Conservation (phyloP, 2,329 filamentous ascomycete species). For the Diplodia corticola region DNA sequence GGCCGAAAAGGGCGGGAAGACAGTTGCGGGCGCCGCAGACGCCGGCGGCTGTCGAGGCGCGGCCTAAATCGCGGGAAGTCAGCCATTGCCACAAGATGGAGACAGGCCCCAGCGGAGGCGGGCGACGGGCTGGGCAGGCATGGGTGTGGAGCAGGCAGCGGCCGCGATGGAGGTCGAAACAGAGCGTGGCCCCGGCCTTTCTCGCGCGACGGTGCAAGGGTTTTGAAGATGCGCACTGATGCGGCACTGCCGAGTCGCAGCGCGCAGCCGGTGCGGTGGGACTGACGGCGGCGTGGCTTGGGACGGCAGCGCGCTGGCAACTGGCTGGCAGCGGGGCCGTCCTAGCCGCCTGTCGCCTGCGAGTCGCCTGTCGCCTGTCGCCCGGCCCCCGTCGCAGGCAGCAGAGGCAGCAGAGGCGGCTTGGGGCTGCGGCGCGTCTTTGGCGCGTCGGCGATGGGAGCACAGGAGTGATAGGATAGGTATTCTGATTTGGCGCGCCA, state of each 20-base stretch:
- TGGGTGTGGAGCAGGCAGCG: not conserved
- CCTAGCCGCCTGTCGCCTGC: conserved; percentile 2
- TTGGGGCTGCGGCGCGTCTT: conserved; percentile 6
- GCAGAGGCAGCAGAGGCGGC: conserved; percentile 13
- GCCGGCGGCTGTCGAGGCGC: not conserved
- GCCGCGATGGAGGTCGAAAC: conserved; percentile 18
- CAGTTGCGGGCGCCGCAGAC: conserved; percentile 1
- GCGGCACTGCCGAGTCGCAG: conserved; percentile 6
- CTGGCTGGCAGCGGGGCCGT: conserved; percentile 2
- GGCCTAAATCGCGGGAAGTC: conserved; percentile 5
- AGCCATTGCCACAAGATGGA: not conserved
- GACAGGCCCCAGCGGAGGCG: conserved; percentile 1
- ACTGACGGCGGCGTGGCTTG: not conserved
- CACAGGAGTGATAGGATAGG: conserved; percentile 10
- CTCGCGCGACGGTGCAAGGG: conserved; percentile 18
- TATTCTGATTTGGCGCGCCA: conserved; percentile 6
- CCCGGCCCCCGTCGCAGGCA: no score
- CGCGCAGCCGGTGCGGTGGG: not conserved
- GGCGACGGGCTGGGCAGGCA: not conserved
- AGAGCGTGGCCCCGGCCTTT: conserved; percentile 14
- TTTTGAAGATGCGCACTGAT: conserved; percentile 22
- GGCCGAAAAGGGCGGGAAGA: not conserved
- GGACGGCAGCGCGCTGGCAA: not conserved
- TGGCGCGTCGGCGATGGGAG: conserved; percentile 14
- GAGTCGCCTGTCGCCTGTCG: no score